Conservation (phyloP, 257 asterid species). For the Nicotiana sylvestris region DNA sequence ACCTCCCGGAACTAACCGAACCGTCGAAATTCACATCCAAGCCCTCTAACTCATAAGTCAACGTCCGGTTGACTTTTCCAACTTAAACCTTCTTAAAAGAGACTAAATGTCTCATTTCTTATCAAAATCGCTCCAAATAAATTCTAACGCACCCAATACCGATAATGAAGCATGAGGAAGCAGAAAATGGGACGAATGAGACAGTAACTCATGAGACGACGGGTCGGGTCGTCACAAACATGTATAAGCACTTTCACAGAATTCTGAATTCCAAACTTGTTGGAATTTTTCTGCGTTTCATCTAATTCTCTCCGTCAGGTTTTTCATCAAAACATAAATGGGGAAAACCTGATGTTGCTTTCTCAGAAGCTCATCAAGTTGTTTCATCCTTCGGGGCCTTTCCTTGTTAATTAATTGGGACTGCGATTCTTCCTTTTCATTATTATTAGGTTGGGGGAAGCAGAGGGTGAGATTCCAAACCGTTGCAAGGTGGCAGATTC, state of each 20-base stretch:
- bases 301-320: constrained; percentile 65
- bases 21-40: no score
- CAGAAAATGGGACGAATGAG: no score
- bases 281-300: constrained; percentile 78
- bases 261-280: constrained; percentile 84
- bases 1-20: no score
- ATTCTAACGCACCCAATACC: no score
- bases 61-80: no score
- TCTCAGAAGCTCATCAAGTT: background rate
- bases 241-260: constrained; percentile 67
- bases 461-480: constrained; percentile 58
- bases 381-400: constrained; percentile 15
- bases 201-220: no score
- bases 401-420: constrained; percentile 50
- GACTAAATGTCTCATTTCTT: no score
- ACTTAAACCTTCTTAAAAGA: no score
- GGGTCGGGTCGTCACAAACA: no score
- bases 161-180: no score
- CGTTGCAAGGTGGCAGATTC: constrained; percentile 34
- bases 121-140: no score
- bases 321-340: constrained; percentile 72
- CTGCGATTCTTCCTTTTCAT: constrained; percentile 40
- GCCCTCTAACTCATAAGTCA: no score
- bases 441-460: constrained; percentile 32
- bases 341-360: constrained; percentile 75